phyloP scores from a whole-genome alignment of 495 filamentous ascomycete genomes.

The Wilcoxina mikolae region DNA sequence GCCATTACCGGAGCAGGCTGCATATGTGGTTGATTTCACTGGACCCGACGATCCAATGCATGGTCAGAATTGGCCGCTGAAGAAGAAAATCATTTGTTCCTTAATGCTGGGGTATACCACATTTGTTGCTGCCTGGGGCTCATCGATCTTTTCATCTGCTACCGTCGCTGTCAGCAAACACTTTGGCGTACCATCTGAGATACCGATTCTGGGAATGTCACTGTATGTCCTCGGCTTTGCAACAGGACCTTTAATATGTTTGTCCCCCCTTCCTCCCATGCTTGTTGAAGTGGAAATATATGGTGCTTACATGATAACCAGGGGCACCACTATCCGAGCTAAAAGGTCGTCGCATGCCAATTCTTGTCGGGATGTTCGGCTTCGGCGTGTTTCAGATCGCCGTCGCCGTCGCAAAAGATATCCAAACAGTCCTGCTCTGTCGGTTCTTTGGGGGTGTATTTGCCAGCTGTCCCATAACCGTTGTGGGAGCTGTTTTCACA shows the following conservation, averaged over 20 bases:
- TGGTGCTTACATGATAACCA: background rate
- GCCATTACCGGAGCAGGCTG: constrained; percentile 52
- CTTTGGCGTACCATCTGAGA: constrained; percentile 44
- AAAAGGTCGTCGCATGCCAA: constrained; percentile 54
- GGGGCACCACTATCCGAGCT: constrained; percentile 62
- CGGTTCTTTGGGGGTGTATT: constrained; percentile 71
- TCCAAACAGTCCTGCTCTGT: constrained; percentile 68
- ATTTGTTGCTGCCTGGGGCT: constrained; percentile 57
- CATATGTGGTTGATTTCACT: constrained; percentile 79
- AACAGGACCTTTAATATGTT: constrained; percentile 42
- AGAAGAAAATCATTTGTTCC: constrained; percentile 57
- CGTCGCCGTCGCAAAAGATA: constrained; percentile 58
- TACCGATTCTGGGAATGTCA: constrained; percentile 50
- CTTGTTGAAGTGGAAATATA: constrained; percentile 12
- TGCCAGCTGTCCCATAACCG: constrained; percentile 62
- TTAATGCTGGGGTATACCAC: constrained; percentile 69
- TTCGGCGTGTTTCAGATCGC: constrained; percentile 63
- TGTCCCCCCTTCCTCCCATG: constrained; percentile 15
- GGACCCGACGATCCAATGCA: constrained; percentile 65
- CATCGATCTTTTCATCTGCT: constrained; percentile 53
- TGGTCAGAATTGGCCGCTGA: constrained; percentile 68
- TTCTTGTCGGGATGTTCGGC: constrained; percentile 60
- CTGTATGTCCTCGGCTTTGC: constrained; percentile 62
- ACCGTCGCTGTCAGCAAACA: constrained; percentile 37
- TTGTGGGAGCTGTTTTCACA: constrained; percentile 76